Evolutionary conservation across 345 rosid genomes (phyloP).

Genomic region (Moricandia arvensis): DNA sequence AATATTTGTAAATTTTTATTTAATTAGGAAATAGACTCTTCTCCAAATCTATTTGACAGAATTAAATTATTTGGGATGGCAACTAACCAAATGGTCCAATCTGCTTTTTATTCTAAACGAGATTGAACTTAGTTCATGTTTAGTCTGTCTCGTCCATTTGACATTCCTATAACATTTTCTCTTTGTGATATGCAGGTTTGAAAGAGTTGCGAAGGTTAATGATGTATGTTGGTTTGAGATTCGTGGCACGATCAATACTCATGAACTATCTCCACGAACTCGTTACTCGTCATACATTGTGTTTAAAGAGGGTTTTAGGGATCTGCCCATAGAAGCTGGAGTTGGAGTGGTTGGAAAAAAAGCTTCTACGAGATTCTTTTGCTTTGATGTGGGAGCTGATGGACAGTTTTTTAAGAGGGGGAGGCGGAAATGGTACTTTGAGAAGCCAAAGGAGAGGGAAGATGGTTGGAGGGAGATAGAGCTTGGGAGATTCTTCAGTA

Average conservation of each 20-base stretch:
- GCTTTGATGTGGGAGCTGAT: constrained; percentile 4
- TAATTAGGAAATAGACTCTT: background rate
- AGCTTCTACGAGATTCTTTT: background rate
- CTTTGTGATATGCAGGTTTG: constrained; percentile 8
- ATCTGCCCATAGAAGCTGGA: constrained; percentile 13
- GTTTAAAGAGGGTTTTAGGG: constrained; percentile 12
- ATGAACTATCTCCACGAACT: constrained; percentile 12
- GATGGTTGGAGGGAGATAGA: constrained; percentile 32
- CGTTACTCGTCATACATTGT: constrained; percentile 25
- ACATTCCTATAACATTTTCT: background rate
- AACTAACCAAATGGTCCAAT: background rate
- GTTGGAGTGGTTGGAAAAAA: constrained; percentile 25
- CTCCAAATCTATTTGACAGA: background rate
- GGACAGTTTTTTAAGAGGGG: background rate
- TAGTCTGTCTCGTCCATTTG: background rate
- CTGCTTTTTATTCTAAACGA: background rate
- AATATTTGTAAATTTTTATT: background rate
- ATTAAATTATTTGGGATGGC: no score
- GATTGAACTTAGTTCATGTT: background rate
- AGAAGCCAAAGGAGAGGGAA: constrained; percentile 13
- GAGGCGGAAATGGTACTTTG: background rate
- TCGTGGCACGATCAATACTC: constrained; percentile 2
- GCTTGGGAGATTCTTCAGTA: constrained; percentile 20
- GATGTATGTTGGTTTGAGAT: constrained; percentile 24
- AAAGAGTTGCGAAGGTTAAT: background rate